phyloP scores from a whole-genome alignment of 306 rosid genomes.

The Dicorynia guianensis region DNA sequence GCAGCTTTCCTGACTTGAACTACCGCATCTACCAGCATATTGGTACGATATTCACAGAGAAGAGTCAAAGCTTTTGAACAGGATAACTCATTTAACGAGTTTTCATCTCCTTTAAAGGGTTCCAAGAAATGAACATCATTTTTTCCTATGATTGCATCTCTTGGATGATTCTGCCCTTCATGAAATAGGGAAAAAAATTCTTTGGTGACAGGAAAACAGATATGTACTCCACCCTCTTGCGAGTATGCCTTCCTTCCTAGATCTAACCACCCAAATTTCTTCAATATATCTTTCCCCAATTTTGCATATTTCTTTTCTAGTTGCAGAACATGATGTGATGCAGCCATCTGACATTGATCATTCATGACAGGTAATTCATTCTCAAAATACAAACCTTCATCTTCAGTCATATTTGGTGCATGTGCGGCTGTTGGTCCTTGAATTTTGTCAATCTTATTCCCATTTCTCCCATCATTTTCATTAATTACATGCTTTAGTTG shows the following conservation, averaged over 20 bases:
- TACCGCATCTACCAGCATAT: slow-evolving; percentile 59
- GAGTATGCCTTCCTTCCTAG: slow-evolving; percentile 73
- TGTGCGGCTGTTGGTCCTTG: slow-evolving; percentile 42
- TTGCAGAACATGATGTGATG: slow-evolving; percentile 63
- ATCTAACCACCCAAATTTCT: slow-evolving; percentile 94
- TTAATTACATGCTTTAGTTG: slow-evolving; percentile 29
- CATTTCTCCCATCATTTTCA: slow-evolving; percentile 44
- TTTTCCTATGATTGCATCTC: slow-evolving; percentile 48
- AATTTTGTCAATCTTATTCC: slow-evolving; percentile 36
- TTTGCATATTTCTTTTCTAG: slow-evolving; percentile 79
- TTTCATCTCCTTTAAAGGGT: slow-evolving; percentile 43
- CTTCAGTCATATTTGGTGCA: slow-evolving; percentile 45
- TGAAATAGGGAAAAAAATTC: slow-evolving; percentile 55
- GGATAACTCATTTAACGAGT: slow-evolving; percentile 48
- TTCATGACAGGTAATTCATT: slow-evolving; percentile 38
- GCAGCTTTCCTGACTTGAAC: slow-evolving; percentile 63
- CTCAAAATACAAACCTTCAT: slow-evolving; percentile 42
- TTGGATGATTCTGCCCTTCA: slow-evolving; percentile 47
- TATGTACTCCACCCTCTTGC: slow-evolving; percentile 64
- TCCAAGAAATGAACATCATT: slow-evolving; percentile 45
- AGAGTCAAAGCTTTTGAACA: slow-evolving; percentile 60
- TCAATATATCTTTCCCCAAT: slow-evolving; percentile 82
- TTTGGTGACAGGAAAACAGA: slow-evolving; percentile 73
- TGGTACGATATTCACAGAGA: slow-evolving; percentile 69
- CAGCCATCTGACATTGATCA: slow-evolving; percentile 43